These are phyloP conservation scores for Candida maesae DNA, from an alignment of 805 yeast genomes.

Conservation along the genomic window DNA sequence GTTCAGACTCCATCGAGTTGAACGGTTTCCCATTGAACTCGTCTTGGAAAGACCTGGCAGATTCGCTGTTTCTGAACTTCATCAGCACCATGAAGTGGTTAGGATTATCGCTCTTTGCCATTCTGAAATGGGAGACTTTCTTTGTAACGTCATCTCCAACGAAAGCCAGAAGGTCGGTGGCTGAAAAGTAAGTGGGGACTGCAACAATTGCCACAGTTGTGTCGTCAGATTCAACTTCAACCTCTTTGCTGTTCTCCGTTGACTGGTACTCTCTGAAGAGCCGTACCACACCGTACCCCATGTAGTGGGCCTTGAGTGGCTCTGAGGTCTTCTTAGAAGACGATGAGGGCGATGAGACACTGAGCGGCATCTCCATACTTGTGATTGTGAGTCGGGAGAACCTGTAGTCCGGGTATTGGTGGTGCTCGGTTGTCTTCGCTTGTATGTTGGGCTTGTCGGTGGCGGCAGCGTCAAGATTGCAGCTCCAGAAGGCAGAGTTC, in stretches of 20 bases:
- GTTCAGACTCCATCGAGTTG: slow-evolving; percentile 86
- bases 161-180: slow-evolving; percentile 78
- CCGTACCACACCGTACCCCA: slow-evolving; percentile 74
- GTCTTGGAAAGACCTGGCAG: slow-evolving; percentile 62
- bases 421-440: no score
- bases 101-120: slow-evolving; percentile 61
- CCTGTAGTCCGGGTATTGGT: not conserved
- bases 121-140: slow-evolving; percentile 64
- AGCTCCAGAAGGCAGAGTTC: no score
- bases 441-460: no score
- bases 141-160: slow-evolving; percentile 60
- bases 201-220: slow-evolving; percentile 79
- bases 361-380: no score
- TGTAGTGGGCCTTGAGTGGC: slow-evolving; percentile 43
- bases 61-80: slow-evolving; percentile 56
- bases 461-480: no score
- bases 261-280: slow-evolving; percentile 48
- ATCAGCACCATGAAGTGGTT: slow-evolving; percentile 73
- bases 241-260: slow-evolving; percentile 5
- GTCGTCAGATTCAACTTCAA: slow-evolving; percentile 45
- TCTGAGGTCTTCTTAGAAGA: slow-evolving; percentile 1
- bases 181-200: slow-evolving; percentile 82
- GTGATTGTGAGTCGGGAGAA: not conserved
- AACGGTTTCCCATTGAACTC: slow-evolving; percentile 69
- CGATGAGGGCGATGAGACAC: no score